Evolutionary conservation across 495 filamentous ascomycete species (phyloP).

Genomic region (Neurospora africana): DNA sequence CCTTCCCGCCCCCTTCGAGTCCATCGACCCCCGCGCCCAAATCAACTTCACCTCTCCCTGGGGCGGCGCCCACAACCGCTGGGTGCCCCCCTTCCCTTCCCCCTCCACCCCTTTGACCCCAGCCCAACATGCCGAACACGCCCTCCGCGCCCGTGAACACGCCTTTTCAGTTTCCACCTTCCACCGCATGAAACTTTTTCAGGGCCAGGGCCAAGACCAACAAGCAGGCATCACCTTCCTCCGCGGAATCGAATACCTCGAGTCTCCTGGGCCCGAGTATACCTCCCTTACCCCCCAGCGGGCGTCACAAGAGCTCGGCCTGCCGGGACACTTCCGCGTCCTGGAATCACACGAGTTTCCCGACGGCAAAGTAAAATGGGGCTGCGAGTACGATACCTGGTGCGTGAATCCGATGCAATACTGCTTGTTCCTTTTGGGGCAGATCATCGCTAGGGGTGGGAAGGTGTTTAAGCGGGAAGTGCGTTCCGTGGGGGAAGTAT

Average conservation of each 20-base stretch:
- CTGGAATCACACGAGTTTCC: slow-evolving; percentile 33
- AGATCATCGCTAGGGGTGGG: slow-evolving; percentile 43
- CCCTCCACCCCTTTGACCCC: not conserved
- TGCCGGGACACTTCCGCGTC: slow-evolving; percentile 32
- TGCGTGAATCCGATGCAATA: slow-evolving; percentile 56
- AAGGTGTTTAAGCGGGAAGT: slow-evolving; percentile 32
- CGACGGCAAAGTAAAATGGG: slow-evolving; percentile 36
- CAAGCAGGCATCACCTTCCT: slow-evolving; percentile 40
- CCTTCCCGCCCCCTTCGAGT: slow-evolving; percentile 39
- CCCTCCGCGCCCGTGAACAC: slow-evolving; percentile 31
- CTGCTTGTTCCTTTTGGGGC: slow-evolving; percentile 42
- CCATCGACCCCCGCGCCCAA: slow-evolving; percentile 29
- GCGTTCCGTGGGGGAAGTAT: slow-evolving; percentile 37
- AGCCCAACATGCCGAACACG: not conserved
- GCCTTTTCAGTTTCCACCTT: slow-evolving; percentile 42
- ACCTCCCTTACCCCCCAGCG: slow-evolving; percentile 16
- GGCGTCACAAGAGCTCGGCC: slow-evolving; percentile 28
- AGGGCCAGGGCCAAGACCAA: slow-evolving; percentile 24
- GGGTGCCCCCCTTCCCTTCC: slow-evolving; percentile 31
- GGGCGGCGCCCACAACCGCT: slow-evolving; percentile 55
- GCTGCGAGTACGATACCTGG: slow-evolving; percentile 46
- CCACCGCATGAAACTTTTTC: slow-evolving; percentile 35
- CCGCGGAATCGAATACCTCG: slow-evolving; percentile 51
- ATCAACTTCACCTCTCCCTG: slow-evolving; percentile 56
- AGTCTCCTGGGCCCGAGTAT: slow-evolving; percentile 32